These are phyloP conservation scores for Chaetomiaceae sp. DNA, from an alignment of 2,329 filamentous ascomycete genomes.

Conservation along the genomic window DNA sequence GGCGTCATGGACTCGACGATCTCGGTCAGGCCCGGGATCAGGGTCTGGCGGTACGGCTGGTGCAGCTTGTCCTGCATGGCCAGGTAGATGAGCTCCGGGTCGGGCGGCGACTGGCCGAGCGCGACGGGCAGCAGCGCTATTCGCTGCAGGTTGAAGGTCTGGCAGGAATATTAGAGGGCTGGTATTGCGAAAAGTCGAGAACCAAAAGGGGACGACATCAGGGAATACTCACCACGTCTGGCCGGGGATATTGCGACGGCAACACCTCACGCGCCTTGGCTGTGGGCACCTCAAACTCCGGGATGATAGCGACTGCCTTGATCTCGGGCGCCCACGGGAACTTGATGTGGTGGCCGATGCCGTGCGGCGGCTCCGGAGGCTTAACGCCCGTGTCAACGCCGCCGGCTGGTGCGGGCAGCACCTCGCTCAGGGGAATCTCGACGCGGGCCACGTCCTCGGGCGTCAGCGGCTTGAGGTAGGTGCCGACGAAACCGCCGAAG, in stretches of 20 bases:
- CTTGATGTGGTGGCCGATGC: conserved; percentile 94
- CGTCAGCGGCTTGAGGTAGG: conserved; percentile 86
- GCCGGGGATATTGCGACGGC: conserved; percentile 69
- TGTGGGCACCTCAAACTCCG: conserved; percentile 92
- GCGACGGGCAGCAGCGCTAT: conserved; percentile 87
- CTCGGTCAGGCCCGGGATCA: conserved; percentile 87
- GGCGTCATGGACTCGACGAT: conserved; percentile 90
- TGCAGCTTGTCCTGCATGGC: conserved; percentile 99
- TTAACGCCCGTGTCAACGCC: conserved; percentile 82
- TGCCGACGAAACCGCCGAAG: conserved; percentile 94
- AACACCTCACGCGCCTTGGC: conserved; percentile 83
- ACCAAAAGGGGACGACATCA: neutral
- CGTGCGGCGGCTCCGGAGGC: conserved; percentile 81
- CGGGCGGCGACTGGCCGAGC: conserved; percentile 80
- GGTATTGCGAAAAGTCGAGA: neutral
- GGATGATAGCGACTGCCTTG: conserved; percentile 94
- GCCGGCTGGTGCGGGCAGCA: conserved; percentile 82
- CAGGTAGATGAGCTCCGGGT: conserved; percentile 89
- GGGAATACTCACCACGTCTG: conserved; percentile 64
- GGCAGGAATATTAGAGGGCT: neutral
- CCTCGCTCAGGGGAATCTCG: conserved; percentile 91
- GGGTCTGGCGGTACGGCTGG: conserved; percentile 85
- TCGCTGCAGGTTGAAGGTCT: conserved; percentile 88
- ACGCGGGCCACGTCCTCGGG: conserved; percentile 83
- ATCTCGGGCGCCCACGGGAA: conserved; percentile 92